Conservation (phyloP, 2,329 filamentous ascomycete genomes). For the Trichoderma pleuroti region DNA sequence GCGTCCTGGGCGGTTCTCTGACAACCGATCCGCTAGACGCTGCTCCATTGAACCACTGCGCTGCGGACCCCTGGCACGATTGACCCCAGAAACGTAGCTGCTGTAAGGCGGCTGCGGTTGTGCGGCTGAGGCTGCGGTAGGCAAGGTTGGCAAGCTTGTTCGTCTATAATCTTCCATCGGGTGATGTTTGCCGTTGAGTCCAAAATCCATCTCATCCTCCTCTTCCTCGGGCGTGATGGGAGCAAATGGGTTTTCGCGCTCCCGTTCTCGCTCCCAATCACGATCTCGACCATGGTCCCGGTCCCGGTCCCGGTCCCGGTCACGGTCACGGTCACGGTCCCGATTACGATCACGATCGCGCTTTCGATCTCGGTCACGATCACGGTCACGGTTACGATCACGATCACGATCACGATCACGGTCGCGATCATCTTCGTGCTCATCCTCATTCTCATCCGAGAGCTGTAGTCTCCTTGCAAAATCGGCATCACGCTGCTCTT, state of each 20-base stretch:
- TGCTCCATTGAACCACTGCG: conserved; percentile 46
- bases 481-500: conserved; percentile 46
- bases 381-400: not conserved
- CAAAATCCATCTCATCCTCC: conserved; percentile 39
- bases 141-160: conserved; percentile 28
- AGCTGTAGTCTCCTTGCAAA: conserved; percentile 37
- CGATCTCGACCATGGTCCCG: not conserved
- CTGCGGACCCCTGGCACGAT: conserved; percentile 40
- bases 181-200: conserved; percentile 52
- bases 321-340: not conserved
- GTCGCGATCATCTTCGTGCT: not conserved
- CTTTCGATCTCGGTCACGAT: not conserved
- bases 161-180: conserved; percentile 57
- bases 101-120: conserved; percentile 28
- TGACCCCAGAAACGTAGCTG: conserved; percentile 43
- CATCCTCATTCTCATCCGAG: conserved; percentile 24
- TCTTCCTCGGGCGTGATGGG: conserved; percentile 25
- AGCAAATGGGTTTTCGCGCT: conserved; percentile 11
- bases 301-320: not conserved
- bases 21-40: conserved; percentile 49
- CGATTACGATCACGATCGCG: too few relatives aligned
- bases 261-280: not conserved
- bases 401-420: not conserved
- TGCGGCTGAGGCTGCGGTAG: conserved; percentile 24
- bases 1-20: conserved; percentile 39